Percentiles rank a stretch among this genome's conserved stretches.
phyloP scores from a whole-genome alignment of 768 basidiomycete genomes.

The Mycena venus region DNA sequence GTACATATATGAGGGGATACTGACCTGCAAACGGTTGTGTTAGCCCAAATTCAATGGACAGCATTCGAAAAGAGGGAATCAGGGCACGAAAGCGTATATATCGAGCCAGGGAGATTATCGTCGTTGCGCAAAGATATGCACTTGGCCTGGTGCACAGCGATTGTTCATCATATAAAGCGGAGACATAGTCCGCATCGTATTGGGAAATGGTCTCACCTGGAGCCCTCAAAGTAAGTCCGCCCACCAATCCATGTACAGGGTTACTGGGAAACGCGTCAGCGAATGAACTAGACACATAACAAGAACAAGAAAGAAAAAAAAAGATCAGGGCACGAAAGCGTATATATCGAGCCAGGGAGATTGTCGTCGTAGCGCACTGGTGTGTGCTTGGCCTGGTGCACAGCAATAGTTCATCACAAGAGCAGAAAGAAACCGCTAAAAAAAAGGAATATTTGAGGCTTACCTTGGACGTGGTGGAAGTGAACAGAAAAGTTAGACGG shows the following conservation, averaged over 20 bases:
- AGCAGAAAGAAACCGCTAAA: conserved; percentile 29
- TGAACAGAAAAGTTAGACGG: neutral
- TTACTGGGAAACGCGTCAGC: neutral
- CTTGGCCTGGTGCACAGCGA: conserved; percentile 34
- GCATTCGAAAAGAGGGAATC: neutral
- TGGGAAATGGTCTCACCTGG: neutral
- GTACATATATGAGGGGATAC: too few species aligned
- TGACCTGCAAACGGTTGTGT: neutral
- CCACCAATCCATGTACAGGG: neutral
- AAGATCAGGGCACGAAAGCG: conserved; percentile 66
- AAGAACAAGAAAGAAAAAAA: conserved; percentile 19
- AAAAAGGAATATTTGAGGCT: conserved; percentile 19
- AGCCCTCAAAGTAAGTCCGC: neutral
- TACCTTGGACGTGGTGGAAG: conserved; percentile 34
- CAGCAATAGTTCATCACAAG: conserved; percentile 64
- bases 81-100: conserved; percentile 33
- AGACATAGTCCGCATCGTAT: neutral
- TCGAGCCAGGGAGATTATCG: conserved; percentile 27
- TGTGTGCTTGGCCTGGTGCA: conserved; percentile 70
- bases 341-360: conserved; percentile 62
- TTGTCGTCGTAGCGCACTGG: conserved; percentile 58
- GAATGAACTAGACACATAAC: neutral
- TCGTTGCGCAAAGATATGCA: conserved; percentile 12
- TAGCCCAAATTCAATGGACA: neutral
- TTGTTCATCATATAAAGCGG: conserved; percentile 23